Percentiles rank a stretch among this genome's conserved stretches.
phyloP scores from a whole-genome alignment of 169 alveolate species.

The Plasmodium vivax region DNA sequence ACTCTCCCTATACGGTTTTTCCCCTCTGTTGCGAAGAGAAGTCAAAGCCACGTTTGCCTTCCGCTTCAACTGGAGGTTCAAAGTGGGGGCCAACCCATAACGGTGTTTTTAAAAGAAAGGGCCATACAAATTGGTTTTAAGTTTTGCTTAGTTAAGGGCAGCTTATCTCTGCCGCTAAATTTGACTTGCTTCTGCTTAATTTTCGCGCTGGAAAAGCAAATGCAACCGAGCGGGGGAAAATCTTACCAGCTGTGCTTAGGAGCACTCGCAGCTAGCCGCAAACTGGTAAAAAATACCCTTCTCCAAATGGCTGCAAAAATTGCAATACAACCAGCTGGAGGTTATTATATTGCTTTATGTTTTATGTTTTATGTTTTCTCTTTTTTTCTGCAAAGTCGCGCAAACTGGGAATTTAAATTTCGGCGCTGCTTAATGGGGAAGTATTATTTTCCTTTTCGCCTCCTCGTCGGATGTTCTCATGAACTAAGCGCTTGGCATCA shows the following conservation, averaged over 20 bases:
- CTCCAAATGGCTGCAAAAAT: background rate
- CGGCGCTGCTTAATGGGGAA: background rate
- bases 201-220: background rate
- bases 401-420: background rate
- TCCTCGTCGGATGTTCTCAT: background rate
- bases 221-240: background rate
- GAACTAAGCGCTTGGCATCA: background rate
- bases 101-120: background rate
- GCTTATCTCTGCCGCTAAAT: background rate
- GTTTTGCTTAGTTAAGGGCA: background rate
- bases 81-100: background rate
- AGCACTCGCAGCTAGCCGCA: background rate
- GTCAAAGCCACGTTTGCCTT: background rate
- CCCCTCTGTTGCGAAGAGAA: background rate
- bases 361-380: no score
- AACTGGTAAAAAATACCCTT: background rate
- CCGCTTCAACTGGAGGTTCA: background rate
- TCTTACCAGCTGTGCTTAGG: background rate
- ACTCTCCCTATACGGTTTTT: background rate
- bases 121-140: background rate
- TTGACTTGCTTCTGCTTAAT: background rate
- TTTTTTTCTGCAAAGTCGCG: background rate
- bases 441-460: background rate
- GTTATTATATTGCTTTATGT: no score
- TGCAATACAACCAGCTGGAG: background rate